Percentiles rank a stretch among this genome's conserved stretches.
Evolutionary conservation across 2,329 filamentous ascomycete species (phyloP).

Genomic region (Apiospora rasikravindrae): DNA sequence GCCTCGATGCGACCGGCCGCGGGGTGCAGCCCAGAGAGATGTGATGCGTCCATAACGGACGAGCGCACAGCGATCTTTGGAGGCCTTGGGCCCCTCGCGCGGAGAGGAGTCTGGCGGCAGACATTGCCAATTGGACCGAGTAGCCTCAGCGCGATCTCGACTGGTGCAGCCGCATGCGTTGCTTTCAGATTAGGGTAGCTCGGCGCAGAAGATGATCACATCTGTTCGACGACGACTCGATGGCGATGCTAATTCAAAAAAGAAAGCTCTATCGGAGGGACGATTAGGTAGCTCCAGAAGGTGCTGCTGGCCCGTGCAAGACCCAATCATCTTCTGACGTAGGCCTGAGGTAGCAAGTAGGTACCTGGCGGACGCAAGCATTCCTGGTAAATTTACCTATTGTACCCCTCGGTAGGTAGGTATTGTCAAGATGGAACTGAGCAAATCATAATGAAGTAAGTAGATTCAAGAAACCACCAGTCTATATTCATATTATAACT

Average conservation of each 20-base stretch:
- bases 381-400: no score
- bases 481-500: background rate
- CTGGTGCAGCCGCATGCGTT: background rate
- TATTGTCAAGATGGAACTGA: background rate
- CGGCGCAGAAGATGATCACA: slow-evolving; percentile 5
- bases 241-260: background rate
- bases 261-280: slow-evolving; percentile 6
- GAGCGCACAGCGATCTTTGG: background rate
- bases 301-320: slow-evolving; percentile 8
- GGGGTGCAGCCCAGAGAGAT: background rate
- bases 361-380: background rate
- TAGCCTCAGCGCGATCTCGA: background rate
- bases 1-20: slow-evolving; percentile 5
- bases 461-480: background rate
- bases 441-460: no score
- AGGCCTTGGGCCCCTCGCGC: slow-evolving; percentile 1
- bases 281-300: slow-evolving; percentile 10
- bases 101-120: background rate
- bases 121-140: slow-evolving; percentile 12
- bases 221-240: background rate
- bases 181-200: background rate
- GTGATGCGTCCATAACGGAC: background rate
- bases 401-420: background rate
- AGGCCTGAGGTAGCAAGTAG: no score
- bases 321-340: background rate